Evolutionary conservation across 2,329 filamentous ascomycete species (phyloP).

Genomic region (Fusarium nanum): DNA sequence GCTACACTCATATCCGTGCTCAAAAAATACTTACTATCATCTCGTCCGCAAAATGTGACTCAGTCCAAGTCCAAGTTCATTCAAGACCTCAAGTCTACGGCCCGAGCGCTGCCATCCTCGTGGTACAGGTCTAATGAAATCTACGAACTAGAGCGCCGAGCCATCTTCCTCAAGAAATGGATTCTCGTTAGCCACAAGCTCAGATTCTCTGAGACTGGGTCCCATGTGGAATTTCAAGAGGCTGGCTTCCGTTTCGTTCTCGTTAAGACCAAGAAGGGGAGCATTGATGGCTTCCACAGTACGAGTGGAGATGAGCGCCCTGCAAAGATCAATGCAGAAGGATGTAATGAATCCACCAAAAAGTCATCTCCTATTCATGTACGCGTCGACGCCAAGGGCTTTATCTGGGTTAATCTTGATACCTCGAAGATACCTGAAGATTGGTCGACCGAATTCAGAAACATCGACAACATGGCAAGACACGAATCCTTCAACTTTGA

Average conservation of each 20-base stretch:
- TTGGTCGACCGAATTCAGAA: slow-evolving; percentile 58
- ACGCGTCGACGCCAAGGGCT: slow-evolving; percentile 62
- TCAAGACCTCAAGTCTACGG: not conserved
- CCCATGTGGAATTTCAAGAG: slow-evolving; percentile 65
- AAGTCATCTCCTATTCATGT: slow-evolving; percentile 50
- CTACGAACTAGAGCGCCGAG: slow-evolving; percentile 65
- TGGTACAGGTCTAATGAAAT: slow-evolving; percentile 64
- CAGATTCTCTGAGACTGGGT: slow-evolving; percentile 62
- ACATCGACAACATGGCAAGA: slow-evolving; percentile 54
- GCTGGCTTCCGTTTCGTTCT: slow-evolving; percentile 67
- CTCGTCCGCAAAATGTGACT: slow-evolving; percentile 1
- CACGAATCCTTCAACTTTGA: slow-evolving; percentile 59
- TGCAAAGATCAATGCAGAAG: no score
- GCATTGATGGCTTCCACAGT: slow-evolving; percentile 70
- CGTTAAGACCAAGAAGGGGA: slow-evolving; percentile 59
- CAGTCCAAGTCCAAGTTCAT: not conserved
- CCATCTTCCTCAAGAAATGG: slow-evolving; percentile 68
- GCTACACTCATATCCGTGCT: slow-evolving; percentile 46
- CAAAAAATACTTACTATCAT: slow-evolving; percentile 36
- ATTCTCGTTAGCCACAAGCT: slow-evolving; percentile 65
- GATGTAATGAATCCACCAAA: not conserved
- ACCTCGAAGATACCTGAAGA: slow-evolving; percentile 56
- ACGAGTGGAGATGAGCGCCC: slow-evolving; percentile 44
- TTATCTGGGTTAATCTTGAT: slow-evolving; percentile 69
- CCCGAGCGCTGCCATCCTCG: slow-evolving; percentile 57